Conservation (phyloP, 257 asterid species). For the Solanum arcanum region DNA sequence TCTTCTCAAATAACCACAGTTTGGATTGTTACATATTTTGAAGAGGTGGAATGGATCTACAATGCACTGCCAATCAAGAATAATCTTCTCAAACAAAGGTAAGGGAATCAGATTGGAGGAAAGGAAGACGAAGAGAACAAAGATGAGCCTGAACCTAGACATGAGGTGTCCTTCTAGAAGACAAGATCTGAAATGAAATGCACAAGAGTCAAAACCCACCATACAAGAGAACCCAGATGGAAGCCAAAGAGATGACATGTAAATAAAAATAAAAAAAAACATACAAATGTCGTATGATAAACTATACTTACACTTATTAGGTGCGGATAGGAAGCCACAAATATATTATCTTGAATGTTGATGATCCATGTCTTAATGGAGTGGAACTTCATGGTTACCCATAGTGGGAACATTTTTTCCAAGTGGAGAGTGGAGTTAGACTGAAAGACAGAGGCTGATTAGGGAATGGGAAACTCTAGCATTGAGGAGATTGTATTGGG, state of each 20-base stretch:
- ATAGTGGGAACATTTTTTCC: neutral
- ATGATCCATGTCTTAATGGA: neutral
- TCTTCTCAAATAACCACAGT: no score
- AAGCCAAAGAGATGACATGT: no score
- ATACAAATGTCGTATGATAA: no score
- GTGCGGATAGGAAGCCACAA: no score
- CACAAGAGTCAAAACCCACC: neutral
- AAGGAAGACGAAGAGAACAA: neutral
- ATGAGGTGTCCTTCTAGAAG: no score
- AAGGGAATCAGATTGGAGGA: neutral
- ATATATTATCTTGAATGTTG: neutral
- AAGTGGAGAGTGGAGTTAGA: neutral
- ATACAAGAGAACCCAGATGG: no score
- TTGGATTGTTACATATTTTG: no score
- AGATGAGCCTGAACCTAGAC: neutral
- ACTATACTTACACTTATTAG: no score
- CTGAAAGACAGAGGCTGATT: neutral
- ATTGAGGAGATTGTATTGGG: neutral
- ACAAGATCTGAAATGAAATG: neutral
- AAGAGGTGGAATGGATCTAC: neutral
- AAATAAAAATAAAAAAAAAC: no score
- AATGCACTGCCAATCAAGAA: neutral
- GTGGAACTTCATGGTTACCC: neutral
- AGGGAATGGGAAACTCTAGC: neutral
- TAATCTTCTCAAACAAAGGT: no score